Base-by-base conservation (phyloP, 2,329 filamentous ascomycete species). In the Coniochaeta sp. region DNA sequence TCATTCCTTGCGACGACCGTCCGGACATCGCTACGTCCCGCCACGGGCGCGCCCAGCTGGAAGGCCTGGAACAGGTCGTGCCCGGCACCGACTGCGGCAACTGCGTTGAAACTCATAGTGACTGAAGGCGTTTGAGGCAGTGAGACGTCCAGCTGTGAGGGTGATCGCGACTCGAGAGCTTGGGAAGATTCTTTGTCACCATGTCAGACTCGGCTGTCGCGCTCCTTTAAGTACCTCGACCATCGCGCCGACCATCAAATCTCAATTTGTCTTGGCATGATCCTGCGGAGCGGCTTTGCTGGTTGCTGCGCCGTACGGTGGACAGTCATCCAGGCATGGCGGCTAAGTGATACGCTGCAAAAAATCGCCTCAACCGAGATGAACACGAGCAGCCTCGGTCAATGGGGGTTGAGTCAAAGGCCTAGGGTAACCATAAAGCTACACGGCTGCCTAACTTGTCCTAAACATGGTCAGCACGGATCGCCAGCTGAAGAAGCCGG, bases 1-100 rank as follows among this genome's bases (percentile, higher is more conserved):
- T 60, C 58, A 50, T 62, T 60, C 22, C 61, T 44, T 6, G 61
- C 44, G 58, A 52, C 58, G 36, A 60, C 24, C 34, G 28, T 28
- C 12, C 58, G 33, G 58, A 44, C 22, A 24, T 47, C 33, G 58
- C 38, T 28, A 16, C 61, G 58, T 7, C 19, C 55, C 34, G 56
- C 55, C 33, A 60, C 36, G 22, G 58, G 47, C 14, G 47, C 47
- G 47, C 17, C 47, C 9, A 14, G 60, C 34, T 58, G 55, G 58
- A 62, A 57, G 34, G 28, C 61, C 26, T 57, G 31, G 56, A 60
- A 33, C 33, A 62, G 40, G 19, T 44, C 61, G 28, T 55, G 11
- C 9, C n/a, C 47, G 47, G 31, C 55, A 16, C 19, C 59, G 43
- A 44, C 11, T 14, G n/a, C 19, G 43, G 54, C 40, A 55, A 60